Conservation (phyloP, 345 rosid species). For the Melaleuca alternifolia region DNA sequence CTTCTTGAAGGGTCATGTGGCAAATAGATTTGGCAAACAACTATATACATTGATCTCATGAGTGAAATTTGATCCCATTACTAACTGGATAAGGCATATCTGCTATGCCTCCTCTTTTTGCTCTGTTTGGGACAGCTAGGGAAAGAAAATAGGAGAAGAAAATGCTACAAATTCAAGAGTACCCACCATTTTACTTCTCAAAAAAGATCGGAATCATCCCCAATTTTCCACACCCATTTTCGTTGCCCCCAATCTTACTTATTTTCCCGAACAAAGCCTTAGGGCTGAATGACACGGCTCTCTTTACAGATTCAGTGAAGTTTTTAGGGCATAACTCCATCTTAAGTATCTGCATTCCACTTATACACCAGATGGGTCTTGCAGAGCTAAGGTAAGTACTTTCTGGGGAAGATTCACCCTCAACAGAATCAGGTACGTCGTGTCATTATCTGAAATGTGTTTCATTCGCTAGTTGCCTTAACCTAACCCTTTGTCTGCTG, state of each 20-base stretch:
- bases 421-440: conserved; percentile 27
- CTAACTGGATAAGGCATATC: neutral
- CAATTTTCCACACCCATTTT: neutral
- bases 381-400: conserved; percentile 86
- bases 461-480: neutral
- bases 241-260: neutral
- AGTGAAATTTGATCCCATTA: neutral
- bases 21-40: neutral
- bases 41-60: neutral
- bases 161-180: neutral
- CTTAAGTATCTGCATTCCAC: neutral
- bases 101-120: neutral
- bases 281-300: neutral
- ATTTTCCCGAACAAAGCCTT: neutral
- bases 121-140: neutral
- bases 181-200: neutral
- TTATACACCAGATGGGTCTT: conserved; percentile 56
- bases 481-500: no score
- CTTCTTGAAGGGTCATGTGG: neutral
- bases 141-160: neutral
- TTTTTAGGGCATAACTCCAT: neutral
- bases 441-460: neutral
- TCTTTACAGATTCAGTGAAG: neutral
- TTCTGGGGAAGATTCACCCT: conserved; percentile 27
- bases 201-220: neutral